Base-by-base conservation (phyloP, 768 basidiomycete species). In the Thelephora aurantiotincta region DNA sequence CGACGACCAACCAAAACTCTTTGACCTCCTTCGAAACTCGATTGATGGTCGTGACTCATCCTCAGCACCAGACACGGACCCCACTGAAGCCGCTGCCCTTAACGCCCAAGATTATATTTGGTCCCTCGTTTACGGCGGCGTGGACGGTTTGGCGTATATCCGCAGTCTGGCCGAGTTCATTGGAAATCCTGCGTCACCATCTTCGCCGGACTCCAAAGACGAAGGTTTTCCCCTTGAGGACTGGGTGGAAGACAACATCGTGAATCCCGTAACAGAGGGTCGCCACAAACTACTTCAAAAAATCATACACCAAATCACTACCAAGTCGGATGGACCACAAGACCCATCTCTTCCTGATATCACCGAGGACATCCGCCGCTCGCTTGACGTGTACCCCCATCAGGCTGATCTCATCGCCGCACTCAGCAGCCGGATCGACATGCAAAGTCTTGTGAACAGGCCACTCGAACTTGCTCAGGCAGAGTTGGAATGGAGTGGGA, bases 111-210 rank as follows among this genome's bases (percentile, higher is more conserved):
- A 68, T n/a, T 84, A 80, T 54, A 42, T 88, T 14, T 63, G 72
- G 16, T 81, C 86, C 57, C 57, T 85, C n/a, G 83, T 88, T 0
- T 88, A 87, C 57, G 85, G 86, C 0, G 84, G 86, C 42, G 68
- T 77, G 0, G 82, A 85, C 48, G 85, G 86, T 1, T 62, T 78
- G 22, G 85, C 85, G 5, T 88, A 88, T 58, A 72, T 80, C 46
- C 69, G 80, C 50, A 88, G 86, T 58, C 55, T 89, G 47, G 84
- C 83, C 20, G 80, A 83, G 60, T 89, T 88, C 52, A 68, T 80
- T 30, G 58, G 65, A 4, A 57, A 60, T 14, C 57, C 65, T 19
- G 48, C 38, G 35, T 48, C 47, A 1, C 33, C 49, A 45, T 57
- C 26, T n/a, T 37, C 50, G 2, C 52, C 55, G 2, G 34, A 49